Base-by-base conservation (phyloP, 495 filamentous ascomycete species). In the Podospora fimiseda region DNA sequence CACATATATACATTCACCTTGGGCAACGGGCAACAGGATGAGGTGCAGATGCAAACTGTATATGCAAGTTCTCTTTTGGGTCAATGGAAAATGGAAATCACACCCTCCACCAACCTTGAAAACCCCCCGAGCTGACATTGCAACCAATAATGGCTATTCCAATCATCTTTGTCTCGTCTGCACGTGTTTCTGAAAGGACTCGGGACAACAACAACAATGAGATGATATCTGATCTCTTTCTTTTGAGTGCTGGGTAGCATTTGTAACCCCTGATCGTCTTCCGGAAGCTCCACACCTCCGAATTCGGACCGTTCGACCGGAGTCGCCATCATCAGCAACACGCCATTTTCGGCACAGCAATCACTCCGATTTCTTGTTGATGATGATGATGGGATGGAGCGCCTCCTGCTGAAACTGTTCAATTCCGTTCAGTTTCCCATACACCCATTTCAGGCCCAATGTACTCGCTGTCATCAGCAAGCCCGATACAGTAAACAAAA, bases 401-500 rank as follows among this genome's bases (percentile, higher is more conserved):
- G 61, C 62, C 22, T 65, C 63, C 55, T 65, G 65, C 47, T 61
- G 54, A n/a, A 64, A 61, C 33, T 71, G 33, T 23, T 74, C 71
- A 45, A 73, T 74, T 2, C 87, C 87, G 69, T 95, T 96, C 16
- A 93, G 62, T 41, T 68, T 74, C 5, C 77, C 75, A 67, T 93
- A 84, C 9, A 85, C 55, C 79, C 76, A 82, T 60, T 86, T 83
- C 45, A 95, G 66, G 18, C 71, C 69, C 18, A 76, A 65, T 1
- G 86, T 90, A 58, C 83, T 89, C 3, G 74, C 59, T 2, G 82
- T 80, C 88, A 94, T 92, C 18, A 86, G 61, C 11, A 78, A 56
- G 1, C 87, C 89, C 47, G 87, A 87, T 3, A 77, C 62, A 11
- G 73, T 74, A 59, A 95, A 96, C 9, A 96, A 74, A 14, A 77